These are phyloP conservation scores for Nakazawaea populi DNA, from an alignment of 805 yeast species.

Conservation along the genomic window DNA sequence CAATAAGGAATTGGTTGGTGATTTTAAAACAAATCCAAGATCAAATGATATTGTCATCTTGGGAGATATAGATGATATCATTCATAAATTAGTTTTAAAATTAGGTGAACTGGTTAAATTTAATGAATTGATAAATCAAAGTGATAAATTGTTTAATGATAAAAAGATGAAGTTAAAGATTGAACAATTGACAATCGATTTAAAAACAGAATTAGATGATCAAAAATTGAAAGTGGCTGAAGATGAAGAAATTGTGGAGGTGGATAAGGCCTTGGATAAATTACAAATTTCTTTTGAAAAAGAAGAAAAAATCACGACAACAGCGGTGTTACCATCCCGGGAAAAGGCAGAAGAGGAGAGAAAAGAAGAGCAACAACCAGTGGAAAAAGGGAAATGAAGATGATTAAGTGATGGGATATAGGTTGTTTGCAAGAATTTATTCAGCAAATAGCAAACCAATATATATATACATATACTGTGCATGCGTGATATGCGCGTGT, in stretches of 20 bases:
- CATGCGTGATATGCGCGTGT: too few species aligned
- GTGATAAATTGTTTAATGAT: constrained; percentile 13
- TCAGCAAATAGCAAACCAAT: too few species aligned
- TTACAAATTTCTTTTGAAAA: background rate
- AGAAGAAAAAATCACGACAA: background rate
- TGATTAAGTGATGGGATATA: too few species aligned
- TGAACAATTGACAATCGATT: background rate
- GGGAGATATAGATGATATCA: constrained; percentile 64
- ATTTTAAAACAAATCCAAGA: constrained; percentile 48
- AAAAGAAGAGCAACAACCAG: too few species aligned
- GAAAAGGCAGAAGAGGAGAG: background rate
- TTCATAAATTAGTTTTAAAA: constrained; percentile 41
- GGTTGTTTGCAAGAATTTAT: too few species aligned
- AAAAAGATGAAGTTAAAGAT: constrained; percentile 8
- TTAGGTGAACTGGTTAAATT: constrained; percentile 65
- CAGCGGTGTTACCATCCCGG: background rate
- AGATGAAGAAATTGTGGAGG: constrained; percentile 12
- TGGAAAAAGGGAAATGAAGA: too few species aligned
- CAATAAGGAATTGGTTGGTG: constrained; percentile 77
- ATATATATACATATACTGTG: too few species aligned
- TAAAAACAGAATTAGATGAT: background rate
- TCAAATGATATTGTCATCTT: constrained; percentile 54
- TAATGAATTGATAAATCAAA: constrained; percentile 29
- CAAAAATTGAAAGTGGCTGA: background rate
- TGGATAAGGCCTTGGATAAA: constrained; percentile 10